Evolutionary conservation across 371 early-diverging fungal genomes (phyloP).

Genomic region (Mortierella sp.): DNA sequence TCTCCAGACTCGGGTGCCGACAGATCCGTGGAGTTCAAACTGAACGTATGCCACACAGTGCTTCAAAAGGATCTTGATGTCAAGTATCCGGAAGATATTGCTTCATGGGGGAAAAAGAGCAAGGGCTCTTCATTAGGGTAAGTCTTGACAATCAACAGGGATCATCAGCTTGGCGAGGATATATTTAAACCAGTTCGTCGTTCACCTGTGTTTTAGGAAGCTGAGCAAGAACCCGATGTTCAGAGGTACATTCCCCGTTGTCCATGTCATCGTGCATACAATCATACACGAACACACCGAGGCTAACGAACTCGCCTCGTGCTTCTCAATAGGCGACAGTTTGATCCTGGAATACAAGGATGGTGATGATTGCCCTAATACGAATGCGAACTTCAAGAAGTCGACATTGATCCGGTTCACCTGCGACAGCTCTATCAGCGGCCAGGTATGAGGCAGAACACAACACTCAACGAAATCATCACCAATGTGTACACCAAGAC

Average conservation of each 20-base stretch:
- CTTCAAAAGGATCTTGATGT: conserved; percentile 34
- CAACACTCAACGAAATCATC: neutral
- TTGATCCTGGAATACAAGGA: conserved; percentile 41
- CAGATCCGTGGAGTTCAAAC: conserved; percentile 18
- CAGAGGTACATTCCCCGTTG: conserved; percentile 21
- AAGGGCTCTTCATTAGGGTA: conserved; percentile 52
- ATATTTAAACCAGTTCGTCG: neutral
- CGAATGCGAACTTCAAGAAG: conserved; percentile 24
- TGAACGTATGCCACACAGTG: conserved; percentile 46
- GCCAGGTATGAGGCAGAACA: conserved; percentile 25
- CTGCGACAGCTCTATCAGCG: conserved; percentile 39
- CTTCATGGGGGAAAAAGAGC: conserved; percentile 44
- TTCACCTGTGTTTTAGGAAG: conserved; percentile 10
- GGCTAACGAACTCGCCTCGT: neutral
- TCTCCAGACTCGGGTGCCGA: conserved; percentile 35
- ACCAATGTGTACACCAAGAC: neutral
- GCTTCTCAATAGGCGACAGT: conserved; percentile 28
- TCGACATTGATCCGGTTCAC: conserved; percentile 41
- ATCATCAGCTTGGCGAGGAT: no score
- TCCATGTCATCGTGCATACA: no score
- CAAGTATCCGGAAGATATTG: conserved; percentile 37
- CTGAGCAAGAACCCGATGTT: conserved; percentile 46
- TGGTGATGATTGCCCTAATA: conserved; percentile 39
- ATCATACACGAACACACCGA: no score
- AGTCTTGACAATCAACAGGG: neutral